phyloP scores from a whole-genome alignment of 2,329 filamentous ascomycete species.

The Calonectria hongkongensis region DNA sequence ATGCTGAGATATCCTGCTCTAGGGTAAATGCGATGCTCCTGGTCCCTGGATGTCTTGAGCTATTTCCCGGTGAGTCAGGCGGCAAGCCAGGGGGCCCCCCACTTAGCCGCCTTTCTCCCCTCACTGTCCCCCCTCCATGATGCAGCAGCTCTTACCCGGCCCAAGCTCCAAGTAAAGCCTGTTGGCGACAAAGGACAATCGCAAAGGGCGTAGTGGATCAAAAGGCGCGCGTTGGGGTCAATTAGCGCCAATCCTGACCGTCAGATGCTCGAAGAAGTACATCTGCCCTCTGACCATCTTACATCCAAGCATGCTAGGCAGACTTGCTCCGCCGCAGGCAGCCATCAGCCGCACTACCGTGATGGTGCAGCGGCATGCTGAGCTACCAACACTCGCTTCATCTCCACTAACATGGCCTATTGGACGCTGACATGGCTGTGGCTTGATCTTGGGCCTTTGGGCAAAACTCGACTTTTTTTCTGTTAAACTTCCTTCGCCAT shows the following conservation, averaged over 20 bases:
- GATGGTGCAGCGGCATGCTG: background rate
- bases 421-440: conserved; percentile 20
- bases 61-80: conserved; percentile 52
- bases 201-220: background rate
- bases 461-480: background rate
- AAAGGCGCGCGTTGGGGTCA: background rate
- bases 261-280: background rate
- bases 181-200: background rate
- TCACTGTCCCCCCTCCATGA: background rate
- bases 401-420: conserved; percentile 21
- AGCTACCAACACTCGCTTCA: conserved; percentile 14
- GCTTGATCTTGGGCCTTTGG: conserved; percentile 12
- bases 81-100: conserved; percentile 35
- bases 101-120: conserved; percentile 2
- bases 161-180: conserved; percentile 13
- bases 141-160: background rate
- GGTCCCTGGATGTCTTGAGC: background rate
- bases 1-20: no score
- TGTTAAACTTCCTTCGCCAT: background rate
- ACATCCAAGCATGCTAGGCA: conserved; percentile 17
- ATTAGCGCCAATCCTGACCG: background rate
- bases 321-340: conserved; percentile 32
- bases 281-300: background rate
- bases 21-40: no score
- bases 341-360: conserved; percentile 31